These are phyloP conservation scores for Flueggea neowawraea DNA, from an alignment of 441 rosid species.

Conservation along the genomic window DNA sequence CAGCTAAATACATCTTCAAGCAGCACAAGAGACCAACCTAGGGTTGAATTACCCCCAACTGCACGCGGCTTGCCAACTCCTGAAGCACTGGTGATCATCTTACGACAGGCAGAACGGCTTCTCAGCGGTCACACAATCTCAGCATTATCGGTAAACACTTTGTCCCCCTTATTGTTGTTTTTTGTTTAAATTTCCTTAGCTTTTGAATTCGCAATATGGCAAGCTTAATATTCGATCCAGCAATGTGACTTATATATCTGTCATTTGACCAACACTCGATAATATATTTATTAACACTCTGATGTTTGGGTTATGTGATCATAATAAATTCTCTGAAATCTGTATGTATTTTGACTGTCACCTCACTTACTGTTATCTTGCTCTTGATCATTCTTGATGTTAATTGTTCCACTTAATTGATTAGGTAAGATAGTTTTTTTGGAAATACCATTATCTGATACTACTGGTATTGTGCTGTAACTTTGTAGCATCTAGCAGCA, in stretches of 20 bases:
- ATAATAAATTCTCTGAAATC: too few relatives aligned
- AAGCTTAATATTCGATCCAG: too few relatives aligned
- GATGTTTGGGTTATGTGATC: too few relatives aligned
- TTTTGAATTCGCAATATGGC: not conserved
- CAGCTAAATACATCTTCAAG: conserved; percentile 44
- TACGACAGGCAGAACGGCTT: conserved; percentile 69
- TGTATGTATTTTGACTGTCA: too few relatives aligned
- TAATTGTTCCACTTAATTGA: too few relatives aligned
- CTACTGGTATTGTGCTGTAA: conserved; percentile 50
- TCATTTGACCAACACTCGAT: too few relatives aligned
- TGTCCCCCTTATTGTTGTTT: not conserved
- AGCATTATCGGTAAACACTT: conserved; percentile 60
- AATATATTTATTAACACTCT: too few relatives aligned
- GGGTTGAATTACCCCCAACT: conserved; percentile 49
- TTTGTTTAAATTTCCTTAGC: not conserved
- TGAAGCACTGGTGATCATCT: conserved; percentile 62
- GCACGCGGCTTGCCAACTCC: conserved; percentile 56
- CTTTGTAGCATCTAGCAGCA: conserved; percentile 84
- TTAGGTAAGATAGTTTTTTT: not conserved
- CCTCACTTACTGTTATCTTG: too few relatives aligned
- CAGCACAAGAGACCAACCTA: conserved; percentile 31
- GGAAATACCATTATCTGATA: conserved; percentile 36
- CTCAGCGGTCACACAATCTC: conserved; percentile 47
- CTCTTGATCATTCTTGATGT: too few relatives aligned
- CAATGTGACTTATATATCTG: too few relatives aligned